phyloP scores from a whole-genome alignment of 139 green algal genomes.

The Coelastrella sp. region DNA sequence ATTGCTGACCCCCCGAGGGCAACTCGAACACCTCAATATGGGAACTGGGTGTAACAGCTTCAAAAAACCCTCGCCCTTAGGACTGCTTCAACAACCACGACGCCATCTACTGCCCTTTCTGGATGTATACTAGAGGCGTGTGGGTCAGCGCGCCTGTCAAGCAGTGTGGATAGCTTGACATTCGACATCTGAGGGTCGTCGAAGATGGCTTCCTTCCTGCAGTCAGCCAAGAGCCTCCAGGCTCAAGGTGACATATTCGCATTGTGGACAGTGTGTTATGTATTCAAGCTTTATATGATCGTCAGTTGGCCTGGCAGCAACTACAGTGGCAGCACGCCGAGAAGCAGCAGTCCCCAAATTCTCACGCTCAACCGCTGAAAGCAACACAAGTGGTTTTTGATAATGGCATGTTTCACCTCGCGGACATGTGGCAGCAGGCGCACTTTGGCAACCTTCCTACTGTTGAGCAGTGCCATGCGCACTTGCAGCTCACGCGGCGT shows the following conservation, averaged over 20 bases:
- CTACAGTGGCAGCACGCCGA: neutral
- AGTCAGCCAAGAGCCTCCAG: constrained; percentile 5
- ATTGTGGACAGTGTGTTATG: neutral
- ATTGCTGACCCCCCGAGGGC: too few relatives aligned
- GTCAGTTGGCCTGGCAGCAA: neutral
- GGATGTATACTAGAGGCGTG: too few relatives aligned
- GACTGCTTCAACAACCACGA: too few relatives aligned
- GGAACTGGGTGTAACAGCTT: too few relatives aligned
- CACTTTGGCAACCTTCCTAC: neutral
- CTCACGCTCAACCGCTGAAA: neutral
- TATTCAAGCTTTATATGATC: neutral
- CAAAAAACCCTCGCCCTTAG: too few relatives aligned
- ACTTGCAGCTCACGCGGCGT: neutral
- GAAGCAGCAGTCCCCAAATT: neutral
- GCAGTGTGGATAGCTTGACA: too few relatives aligned
- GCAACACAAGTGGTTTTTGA: neutral
- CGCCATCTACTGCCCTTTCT: too few relatives aligned
- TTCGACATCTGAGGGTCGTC: neutral
- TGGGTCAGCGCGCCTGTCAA: too few relatives aligned
- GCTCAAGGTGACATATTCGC: neutral
- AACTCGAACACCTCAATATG: too few relatives aligned
- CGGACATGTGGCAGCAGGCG: neutral
- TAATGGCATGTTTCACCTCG: neutral
- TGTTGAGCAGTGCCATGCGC: neutral
- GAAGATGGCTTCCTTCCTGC: constrained; percentile 13